Base-by-base conservation (phyloP, 202 grass and related monocot species). In the Hordeum pubiflorum region DNA sequence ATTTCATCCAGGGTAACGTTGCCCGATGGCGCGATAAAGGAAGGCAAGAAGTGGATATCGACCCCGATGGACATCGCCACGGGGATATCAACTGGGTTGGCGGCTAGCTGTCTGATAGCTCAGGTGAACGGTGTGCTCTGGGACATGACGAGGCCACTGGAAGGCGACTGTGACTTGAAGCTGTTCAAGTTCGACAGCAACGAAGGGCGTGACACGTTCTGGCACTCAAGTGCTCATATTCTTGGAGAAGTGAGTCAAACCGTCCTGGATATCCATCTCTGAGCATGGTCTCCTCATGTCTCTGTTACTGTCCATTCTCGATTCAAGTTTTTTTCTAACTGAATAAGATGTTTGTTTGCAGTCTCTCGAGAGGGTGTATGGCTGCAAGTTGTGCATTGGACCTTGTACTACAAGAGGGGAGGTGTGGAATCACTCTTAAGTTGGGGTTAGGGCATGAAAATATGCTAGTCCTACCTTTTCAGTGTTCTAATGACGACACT, bases 221-320 rank as follows among this genome's bases (percentile, higher is more conserved):
- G 96, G 92, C 96, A 99, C 82, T 99, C 96, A 2, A 99, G 96
- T 85, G 96, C 96, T 85, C 96, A 99, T 74, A 99, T 99, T 82
- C 90, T 99, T 79, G 96, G 96, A 60, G 88, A 99, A 86, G 96
- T 99, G 83, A 83, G 84, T 69, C 72, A 50, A 14, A 50, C 3
- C 22, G 36, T 81, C 65, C 44, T 10, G 56, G 8, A 54, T 71
- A 18, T 58, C 44, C 48, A 18, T 58, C 44, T 79, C 76, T 20
- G 44, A 59, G 13, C 23, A 22, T 39, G 6, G 12, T 69, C 1
- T 52, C 7, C 48, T 11, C 26, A 29, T 75, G 6, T 31, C 5
- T 62, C 38, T 55, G 5, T 38, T 62, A 70, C 18, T 13, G 2
- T 70, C 64, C 37, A 32, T 82, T 82, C 63, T 32, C 12, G 50